Conservation (phyloP, 2,329 filamentous ascomycete species). For the Trichoderma atroviride region DNA sequence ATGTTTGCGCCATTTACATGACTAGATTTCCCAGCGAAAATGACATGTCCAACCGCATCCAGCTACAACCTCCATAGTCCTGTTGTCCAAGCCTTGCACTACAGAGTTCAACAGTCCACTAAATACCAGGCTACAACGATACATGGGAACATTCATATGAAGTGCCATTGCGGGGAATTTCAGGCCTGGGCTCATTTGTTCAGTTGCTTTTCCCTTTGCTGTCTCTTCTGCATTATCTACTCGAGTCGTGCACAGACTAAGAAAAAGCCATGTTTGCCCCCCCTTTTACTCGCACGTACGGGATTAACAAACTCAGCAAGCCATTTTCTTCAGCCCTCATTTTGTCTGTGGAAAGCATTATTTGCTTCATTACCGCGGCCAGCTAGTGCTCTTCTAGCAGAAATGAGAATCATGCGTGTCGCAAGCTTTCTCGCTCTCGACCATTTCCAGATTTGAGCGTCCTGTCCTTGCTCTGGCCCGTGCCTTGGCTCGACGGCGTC, state of each 20-base stretch:
- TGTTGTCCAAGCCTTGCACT: background rate
- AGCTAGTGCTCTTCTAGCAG: background rate
- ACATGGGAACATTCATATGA: background rate
- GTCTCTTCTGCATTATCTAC: background rate
- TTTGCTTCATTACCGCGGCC: background rate
- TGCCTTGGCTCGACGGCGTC: background rate
- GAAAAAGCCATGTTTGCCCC: background rate
- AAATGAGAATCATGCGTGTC: conserved; percentile 5
- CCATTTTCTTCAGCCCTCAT: background rate
- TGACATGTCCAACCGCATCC: background rate
- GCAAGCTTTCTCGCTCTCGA: background rate
- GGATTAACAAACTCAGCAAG: background rate
- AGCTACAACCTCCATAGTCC: background rate
- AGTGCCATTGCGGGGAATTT: background rate
- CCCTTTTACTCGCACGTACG: background rate
- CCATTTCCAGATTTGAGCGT: background rate
- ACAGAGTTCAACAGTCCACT: background rate
- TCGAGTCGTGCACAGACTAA: background rate
- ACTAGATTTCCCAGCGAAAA: background rate
- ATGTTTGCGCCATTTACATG: background rate
- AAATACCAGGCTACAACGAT: background rate
- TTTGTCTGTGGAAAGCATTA: background rate
- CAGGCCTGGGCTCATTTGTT: background rate
- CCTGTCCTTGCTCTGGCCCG: conserved; percentile 4
- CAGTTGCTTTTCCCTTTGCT: background rate